Conservation (phyloP, 495 filamentous ascomycete genomes). For the Podospora pseudopauciseta region DNA sequence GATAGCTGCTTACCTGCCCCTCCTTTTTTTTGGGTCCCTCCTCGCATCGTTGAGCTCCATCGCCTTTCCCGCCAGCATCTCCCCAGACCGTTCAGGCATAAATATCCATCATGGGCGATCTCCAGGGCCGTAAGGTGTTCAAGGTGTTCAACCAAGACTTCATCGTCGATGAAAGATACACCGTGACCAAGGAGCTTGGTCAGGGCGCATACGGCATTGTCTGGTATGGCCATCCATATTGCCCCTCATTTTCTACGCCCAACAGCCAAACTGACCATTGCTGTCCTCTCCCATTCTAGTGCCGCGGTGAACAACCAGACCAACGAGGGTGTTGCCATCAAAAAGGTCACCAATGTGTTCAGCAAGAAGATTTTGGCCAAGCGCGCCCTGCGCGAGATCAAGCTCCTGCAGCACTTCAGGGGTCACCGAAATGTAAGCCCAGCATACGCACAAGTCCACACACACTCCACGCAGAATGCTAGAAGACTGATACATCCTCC, state of each 20-base stretch:
- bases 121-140: slow-evolving; percentile 89
- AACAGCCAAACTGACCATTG: slow-evolving; percentile 7
- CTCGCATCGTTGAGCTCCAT: slow-evolving; percentile 7
- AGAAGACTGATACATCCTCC: slow-evolving; percentile 12
- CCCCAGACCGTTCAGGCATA: slow-evolving; percentile 5
- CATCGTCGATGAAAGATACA: slow-evolving; percentile 96
- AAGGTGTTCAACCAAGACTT: slow-evolving; percentile 99
- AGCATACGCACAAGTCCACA: not conserved
- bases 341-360: slow-evolving; percentile 99
- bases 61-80: not conserved
- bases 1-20: slow-evolving; percentile 13
- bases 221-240: slow-evolving; percentile 61
- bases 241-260: slow-evolving; percentile 13
- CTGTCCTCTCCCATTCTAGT: slow-evolving; percentile 40
- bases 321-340: slow-evolving; percentile 95
- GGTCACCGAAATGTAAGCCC: slow-evolving; percentile 61
- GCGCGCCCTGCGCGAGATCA: slow-evolving; percentile 95
- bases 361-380: slow-evolving; percentile 99
- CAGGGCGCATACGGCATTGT: slow-evolving; percentile 99
- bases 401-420: slow-evolving; percentile 95
- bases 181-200: slow-evolving; percentile 96
- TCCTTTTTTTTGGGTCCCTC: slow-evolving; percentile 3
- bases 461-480: not conserved
- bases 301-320: slow-evolving; percentile 90
- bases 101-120: slow-evolving; percentile 59